Conservation (phyloP, 306 rosid genomes). For the Pachyrhizus erosus region DNA sequence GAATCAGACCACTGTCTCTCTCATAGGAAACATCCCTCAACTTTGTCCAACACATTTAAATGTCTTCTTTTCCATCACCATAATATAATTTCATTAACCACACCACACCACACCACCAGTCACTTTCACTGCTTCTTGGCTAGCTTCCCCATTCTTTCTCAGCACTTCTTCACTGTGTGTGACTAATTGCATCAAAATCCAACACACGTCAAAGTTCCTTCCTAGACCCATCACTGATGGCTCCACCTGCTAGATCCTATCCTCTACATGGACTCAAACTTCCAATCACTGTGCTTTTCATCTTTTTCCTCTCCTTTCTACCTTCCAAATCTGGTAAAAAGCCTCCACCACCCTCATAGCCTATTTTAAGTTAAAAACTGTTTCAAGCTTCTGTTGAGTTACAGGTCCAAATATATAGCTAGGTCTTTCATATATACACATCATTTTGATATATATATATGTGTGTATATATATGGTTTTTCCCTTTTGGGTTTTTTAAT, state of each 20-base stretch:
- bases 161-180: slow-evolving; percentile 48
- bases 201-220: background rate
- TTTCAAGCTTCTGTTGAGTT: slow-evolving; percentile 15
- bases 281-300: slow-evolving; percentile 63
- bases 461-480: background rate
- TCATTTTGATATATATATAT: background rate
- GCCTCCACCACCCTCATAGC: background rate
- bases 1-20: slow-evolving; percentile 61
- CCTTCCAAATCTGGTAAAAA: slow-evolving; percentile 67
- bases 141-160: background rate
- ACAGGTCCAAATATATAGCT: background rate
- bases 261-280: slow-evolving; percentile 48
- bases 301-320: slow-evolving; percentile 58
- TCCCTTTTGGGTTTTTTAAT: background rate
- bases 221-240: slow-evolving; percentile 48
- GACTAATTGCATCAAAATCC: slow-evolving; percentile 44
- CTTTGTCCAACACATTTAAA: slow-evolving; percentile 40
- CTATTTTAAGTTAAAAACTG: slow-evolving; percentile 34
- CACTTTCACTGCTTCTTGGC: slow-evolving; percentile 35
- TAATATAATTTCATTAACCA: background rate
- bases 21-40: slow-evolving; percentile 60
- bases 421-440: background rate
- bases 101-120: slow-evolving; percentile 15
- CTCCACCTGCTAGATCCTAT: slow-evolving; percentile 49
- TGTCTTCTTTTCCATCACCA: background rate